Base-by-base conservation (phyloP, 805 yeast species). In the Candida coleopterorum region DNA sequence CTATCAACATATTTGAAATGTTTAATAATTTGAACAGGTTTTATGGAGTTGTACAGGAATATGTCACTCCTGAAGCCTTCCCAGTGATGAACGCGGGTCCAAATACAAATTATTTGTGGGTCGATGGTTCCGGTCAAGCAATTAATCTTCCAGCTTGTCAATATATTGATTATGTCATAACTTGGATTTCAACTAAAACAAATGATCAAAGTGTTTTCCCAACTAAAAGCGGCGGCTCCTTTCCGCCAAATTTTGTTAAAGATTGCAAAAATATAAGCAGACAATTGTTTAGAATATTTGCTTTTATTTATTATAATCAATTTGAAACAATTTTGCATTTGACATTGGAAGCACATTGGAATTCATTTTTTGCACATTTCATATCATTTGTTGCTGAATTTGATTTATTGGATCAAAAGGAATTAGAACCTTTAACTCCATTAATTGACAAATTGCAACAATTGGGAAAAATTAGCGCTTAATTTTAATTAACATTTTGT, bases 31-130 rank as follows among this genome's bases (percentile, higher is more conserved):
- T 93, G 40, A 83, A 85, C 47, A 93, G 85, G 53, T 88, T 90
- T 51, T 88, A 86, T 56, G 94, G 93, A 1, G 84, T 88, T n/a
- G 75, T 93, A 29, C 75, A 88, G 2, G 97, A 90, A 48, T 88
- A 85, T 49, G 86, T 90, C 27, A 87, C 95, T 2, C 89, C 95
- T 0, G 94, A 85, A 49, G 75, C 81, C 20, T 86, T 81, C 50
- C 95, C 96, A 9, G 81, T 90, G 1, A 93, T 93, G 98, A 87
- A 79, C 49, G 98, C 97, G 0, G 98, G 96, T 4, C 87, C 96
- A 2, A 81, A 81, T 40, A 81, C 89, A 4, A 95, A 88, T 50
- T 93, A 93, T 52, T 64, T 85, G 24, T 93, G 97, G 96, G 74
- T 87, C 15, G 95, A 86, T 58, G 75, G 81, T 38, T 55, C 54